A percentile compares a stretch with the other conserved stretches of the same genome.
Evolutionary conservation across 2,329 filamentous ascomycete species (phyloP).

Genomic region (Sordariomycetes sp.): DNA sequence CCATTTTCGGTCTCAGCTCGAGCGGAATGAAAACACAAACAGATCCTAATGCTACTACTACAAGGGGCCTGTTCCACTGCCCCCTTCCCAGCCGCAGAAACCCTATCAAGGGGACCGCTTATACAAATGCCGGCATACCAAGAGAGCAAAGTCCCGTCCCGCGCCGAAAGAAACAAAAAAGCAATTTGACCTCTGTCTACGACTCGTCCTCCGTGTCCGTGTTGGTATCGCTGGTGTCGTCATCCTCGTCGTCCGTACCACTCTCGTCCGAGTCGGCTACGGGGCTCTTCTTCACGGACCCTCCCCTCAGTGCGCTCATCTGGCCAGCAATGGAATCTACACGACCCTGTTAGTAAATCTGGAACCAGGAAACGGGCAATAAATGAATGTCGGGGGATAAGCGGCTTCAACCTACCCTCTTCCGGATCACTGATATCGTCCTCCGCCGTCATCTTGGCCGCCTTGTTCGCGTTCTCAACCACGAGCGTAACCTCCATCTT

Average conservation of each 20-base stretch:
- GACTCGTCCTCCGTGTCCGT: constrained; percentile 56
- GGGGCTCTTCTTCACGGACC: constrained; percentile 33
- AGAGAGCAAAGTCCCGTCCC: neutral
- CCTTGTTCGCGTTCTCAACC: constrained; percentile 83
- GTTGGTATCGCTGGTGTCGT: constrained; percentile 58
- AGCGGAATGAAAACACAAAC: constrained; percentile 2
- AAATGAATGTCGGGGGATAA: neutral
- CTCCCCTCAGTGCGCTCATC: constrained; percentile 78
- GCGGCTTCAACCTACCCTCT: constrained; percentile 59
- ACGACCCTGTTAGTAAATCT: constrained; percentile 10
- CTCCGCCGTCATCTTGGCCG: constrained; percentile 67
- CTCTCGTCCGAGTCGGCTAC: constrained; percentile 60
- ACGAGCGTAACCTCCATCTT: constrained; percentile 83
- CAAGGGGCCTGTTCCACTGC: neutral
- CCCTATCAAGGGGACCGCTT: neutral
- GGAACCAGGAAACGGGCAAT: neutral
- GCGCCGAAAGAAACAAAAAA: neutral
- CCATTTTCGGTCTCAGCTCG: neutral
- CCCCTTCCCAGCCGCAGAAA: constrained; percentile 1
- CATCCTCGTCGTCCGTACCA: constrained; percentile 62
- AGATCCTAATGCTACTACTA: constrained; percentile 5
- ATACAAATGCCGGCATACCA: neutral
- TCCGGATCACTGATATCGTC: constrained; percentile 98
- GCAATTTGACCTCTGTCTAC: constrained; percentile 13
- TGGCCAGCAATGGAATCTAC: constrained; percentile 82